Evolutionary conservation across 164 flowering plant genomes (phyloP).

Genomic region (Vitis rupestris): DNA sequence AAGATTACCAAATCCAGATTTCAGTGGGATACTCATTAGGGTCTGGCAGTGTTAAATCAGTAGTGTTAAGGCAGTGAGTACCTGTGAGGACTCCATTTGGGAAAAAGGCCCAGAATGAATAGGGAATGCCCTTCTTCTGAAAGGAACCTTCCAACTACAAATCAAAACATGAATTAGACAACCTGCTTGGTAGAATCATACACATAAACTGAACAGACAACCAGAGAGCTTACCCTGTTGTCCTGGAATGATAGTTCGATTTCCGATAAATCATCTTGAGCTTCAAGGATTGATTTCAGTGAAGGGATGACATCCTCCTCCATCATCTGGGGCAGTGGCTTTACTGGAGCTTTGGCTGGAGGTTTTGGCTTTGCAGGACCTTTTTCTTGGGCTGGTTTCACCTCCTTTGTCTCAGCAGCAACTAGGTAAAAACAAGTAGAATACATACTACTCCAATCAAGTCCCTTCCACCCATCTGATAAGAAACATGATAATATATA

Average conservation of each 20-base stretch:
- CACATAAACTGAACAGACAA: neutral
- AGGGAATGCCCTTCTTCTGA: conserved; percentile 47
- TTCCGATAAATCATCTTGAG: conserved; percentile 60
- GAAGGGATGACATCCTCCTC: conserved; percentile 85
- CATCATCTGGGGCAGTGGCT: conserved; percentile 77
- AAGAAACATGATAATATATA: neutral
- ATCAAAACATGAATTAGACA: neutral
- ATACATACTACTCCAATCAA: neutral
- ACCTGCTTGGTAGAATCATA: neutral
- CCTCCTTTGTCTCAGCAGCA: conserved; percentile 24
- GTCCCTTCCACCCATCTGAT: no score
- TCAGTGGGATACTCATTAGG: no score
- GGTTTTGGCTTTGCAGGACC: conserved; percentile 51
- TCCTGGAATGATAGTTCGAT: conserved; percentile 58
- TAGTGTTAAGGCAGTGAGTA: conserved; percentile 3
- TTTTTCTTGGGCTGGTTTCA: conserved; percentile 17
- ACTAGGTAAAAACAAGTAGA: neutral
- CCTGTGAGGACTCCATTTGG: conserved; percentile 74
- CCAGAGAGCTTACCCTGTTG: conserved; percentile 51
- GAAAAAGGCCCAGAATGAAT: conserved; percentile 86
- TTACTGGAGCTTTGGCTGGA: conserved; percentile 60
- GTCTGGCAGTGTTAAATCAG: no score
- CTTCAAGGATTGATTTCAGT: conserved; percentile 52
- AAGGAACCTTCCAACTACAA: conserved; percentile 86
- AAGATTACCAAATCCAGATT: neutral